Conservation (phyloP, 78 protist genomes). For the Polysphondylium violaceum region DNA sequence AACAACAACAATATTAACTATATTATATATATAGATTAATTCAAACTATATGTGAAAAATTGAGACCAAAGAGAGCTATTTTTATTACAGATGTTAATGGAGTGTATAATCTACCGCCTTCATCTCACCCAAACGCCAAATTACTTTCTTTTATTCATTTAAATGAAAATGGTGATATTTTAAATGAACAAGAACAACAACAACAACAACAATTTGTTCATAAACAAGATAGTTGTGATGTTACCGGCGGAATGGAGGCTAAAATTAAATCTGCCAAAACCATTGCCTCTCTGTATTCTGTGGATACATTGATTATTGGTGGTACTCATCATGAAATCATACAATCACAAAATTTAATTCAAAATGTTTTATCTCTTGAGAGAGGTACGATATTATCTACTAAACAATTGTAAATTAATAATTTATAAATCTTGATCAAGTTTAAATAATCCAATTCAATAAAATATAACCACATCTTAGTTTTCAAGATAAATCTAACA, state of each 20-base stretch:
- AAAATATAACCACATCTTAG: no score
- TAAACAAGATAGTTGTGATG: slow-evolving; percentile 19
- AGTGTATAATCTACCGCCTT: slow-evolving; percentile 36
- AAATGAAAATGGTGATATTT: not conserved
- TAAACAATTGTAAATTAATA: no score
- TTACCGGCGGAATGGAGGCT: slow-evolving; percentile 74
- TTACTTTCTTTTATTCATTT: not conserved
- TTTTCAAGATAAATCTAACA: no score
- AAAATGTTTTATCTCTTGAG: no score
- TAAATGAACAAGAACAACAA: not conserved
- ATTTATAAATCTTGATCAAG: no score
- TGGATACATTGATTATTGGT: slow-evolving; percentile 21
- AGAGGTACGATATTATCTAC: no score
- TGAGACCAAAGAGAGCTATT: slow-evolving; percentile 22
- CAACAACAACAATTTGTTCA: not conserved
- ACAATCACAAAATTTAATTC: no score
- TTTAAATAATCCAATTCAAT: no score
- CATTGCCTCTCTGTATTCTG: not conserved
- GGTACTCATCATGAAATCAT: no score
- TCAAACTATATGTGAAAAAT: not conserved
- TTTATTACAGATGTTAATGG: slow-evolving; percentile 68
- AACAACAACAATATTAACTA: no score
- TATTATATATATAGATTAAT: no score
- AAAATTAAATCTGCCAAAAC: slow-evolving; percentile 31
- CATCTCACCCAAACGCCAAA: slow-evolving; percentile 4